Evolutionary conservation across 1,284 basidiomycete genomes (phyloP).

Genomic region (Ceratobasidium sp.): DNA sequence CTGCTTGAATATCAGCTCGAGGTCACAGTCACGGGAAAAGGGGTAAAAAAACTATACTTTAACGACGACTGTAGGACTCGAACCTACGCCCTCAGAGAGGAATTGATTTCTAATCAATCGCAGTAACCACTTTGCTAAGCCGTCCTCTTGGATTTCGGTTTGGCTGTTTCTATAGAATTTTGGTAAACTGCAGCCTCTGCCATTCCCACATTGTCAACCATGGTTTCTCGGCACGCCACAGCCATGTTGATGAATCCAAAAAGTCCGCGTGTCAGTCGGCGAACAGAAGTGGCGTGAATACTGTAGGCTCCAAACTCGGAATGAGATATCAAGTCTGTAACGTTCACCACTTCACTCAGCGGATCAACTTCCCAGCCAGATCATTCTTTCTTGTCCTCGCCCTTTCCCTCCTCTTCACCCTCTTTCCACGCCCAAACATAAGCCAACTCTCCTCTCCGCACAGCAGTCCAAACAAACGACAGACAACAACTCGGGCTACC

Average conservation of each 20-base stretch:
- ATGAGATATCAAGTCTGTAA: not conserved
- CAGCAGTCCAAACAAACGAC: constrained; percentile 63
- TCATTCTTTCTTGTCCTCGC: constrained; percentile 44
- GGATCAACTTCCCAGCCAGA: not conserved
- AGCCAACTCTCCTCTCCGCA: constrained; percentile 61
- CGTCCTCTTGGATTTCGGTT: not conserved
- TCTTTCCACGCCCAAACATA: constrained; percentile 73
- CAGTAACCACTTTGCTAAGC: constrained; percentile 4
- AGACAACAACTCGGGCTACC: constrained; percentile 70
- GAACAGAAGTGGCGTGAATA: too few species aligned
- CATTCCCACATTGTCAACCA: too few species aligned
- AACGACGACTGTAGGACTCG: not conserved
- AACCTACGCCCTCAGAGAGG: too few species aligned
- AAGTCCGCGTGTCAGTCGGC: too few species aligned
- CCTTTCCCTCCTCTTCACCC: constrained; percentile 43
- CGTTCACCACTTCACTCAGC: not conserved
- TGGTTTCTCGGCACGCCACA: too few species aligned
- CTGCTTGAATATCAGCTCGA: not conserved
- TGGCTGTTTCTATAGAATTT: not conserved
- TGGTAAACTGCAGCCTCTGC: too few species aligned
- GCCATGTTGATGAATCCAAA: too few species aligned
- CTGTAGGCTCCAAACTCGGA: too few species aligned
- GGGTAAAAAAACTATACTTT: not conserved
- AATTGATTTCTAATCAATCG: not conserved
- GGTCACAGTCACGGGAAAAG: not conserved